Conservation (phyloP, 2,329 filamentous ascomycete species). For the Aspergillus intermedius region DNA sequence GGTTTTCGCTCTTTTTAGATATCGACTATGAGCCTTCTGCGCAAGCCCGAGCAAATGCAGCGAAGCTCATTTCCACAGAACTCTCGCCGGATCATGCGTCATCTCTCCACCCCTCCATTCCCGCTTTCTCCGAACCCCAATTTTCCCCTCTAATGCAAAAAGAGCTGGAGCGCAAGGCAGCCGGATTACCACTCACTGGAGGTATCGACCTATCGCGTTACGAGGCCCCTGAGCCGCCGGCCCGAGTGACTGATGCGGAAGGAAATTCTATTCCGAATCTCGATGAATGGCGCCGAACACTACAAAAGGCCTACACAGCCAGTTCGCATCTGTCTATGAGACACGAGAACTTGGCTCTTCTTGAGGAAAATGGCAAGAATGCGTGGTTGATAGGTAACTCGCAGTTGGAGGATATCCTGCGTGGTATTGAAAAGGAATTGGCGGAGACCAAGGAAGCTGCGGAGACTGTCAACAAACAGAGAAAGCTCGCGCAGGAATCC, state of each 20-base stretch:
- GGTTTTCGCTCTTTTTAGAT: constrained; percentile 48
- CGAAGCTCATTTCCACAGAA: constrained; percentile 64
- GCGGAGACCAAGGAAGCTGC: constrained; percentile 60
- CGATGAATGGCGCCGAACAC: constrained; percentile 44
- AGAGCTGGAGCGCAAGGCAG: constrained; percentile 62
- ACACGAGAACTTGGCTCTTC: constrained; percentile 60
- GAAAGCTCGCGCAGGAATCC: constrained; percentile 64
- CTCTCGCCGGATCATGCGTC: constrained; percentile 45
- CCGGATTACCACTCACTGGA: constrained; percentile 51
- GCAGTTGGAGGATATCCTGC: constrained; percentile 66
- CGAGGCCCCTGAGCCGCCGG: constrained; percentile 63
- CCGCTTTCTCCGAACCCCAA: constrained; percentile 44
- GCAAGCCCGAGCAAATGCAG: constrained; percentile 57
- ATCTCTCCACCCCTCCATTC: constrained; percentile 54
- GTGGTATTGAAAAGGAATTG: constrained; percentile 66
- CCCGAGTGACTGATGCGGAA: constrained; percentile 27
- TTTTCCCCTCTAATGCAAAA: constrained; percentile 62
- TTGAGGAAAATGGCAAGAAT: constrained; percentile 78
- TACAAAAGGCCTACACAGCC: constrained; percentile 53
- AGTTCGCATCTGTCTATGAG: constrained; percentile 53
- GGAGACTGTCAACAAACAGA: constrained; percentile 64
- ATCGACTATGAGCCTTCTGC: constrained; percentile 67
- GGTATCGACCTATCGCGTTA: constrained; percentile 76
- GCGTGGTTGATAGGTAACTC: constrained; percentile 85
- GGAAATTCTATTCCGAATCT: constrained; percentile 23